Conservation (phyloP, 192 early-diverging fungal species). For the Coemansia sp. region DNA sequence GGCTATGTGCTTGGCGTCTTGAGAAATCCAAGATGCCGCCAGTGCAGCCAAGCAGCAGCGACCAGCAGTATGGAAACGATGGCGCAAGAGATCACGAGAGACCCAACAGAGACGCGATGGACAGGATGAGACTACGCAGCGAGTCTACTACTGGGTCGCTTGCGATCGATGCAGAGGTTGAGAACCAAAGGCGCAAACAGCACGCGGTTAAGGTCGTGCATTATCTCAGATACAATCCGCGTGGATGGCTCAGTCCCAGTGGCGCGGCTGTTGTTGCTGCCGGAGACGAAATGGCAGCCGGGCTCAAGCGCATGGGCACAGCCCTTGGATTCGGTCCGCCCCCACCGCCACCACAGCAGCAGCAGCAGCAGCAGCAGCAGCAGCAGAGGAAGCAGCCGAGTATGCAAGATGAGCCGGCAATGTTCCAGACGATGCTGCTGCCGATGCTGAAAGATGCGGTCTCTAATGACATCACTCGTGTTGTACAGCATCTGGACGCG, state of each 20-base stretch:
- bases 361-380: background rate
- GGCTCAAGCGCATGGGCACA: slow-evolving; percentile 5
- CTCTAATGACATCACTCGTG: slow-evolving; percentile 9
- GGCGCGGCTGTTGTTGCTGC: background rate
- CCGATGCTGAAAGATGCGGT: slow-evolving; percentile 16
- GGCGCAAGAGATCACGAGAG: background rate
- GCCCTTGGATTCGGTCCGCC: background rate
- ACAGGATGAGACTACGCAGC: slow-evolving; percentile 14
- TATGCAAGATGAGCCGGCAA: background rate
- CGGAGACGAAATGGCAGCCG: slow-evolving; percentile 7
- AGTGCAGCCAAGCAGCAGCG: background rate
- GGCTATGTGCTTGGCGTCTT: slow-evolving; percentile 42
- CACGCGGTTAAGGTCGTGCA: slow-evolving; percentile 37
- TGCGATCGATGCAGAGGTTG: slow-evolving; percentile 39
- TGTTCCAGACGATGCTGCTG: slow-evolving; percentile 24
- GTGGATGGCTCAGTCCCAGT: slow-evolving; percentile 45
- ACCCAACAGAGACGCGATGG: background rate
- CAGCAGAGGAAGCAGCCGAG: background rate
- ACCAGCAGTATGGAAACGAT: background rate
- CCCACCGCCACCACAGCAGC: background rate
- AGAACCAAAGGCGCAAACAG: slow-evolving; percentile 35
- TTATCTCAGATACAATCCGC: slow-evolving; percentile 32
- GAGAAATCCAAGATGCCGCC: slow-evolving; percentile 24
- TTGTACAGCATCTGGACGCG: slow-evolving; percentile 18
- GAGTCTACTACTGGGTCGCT: slow-evolving; percentile 27